Conservation (phyloP, 2,329 filamentous ascomycete genomes). For the Fusarium sambucinum region DNA sequence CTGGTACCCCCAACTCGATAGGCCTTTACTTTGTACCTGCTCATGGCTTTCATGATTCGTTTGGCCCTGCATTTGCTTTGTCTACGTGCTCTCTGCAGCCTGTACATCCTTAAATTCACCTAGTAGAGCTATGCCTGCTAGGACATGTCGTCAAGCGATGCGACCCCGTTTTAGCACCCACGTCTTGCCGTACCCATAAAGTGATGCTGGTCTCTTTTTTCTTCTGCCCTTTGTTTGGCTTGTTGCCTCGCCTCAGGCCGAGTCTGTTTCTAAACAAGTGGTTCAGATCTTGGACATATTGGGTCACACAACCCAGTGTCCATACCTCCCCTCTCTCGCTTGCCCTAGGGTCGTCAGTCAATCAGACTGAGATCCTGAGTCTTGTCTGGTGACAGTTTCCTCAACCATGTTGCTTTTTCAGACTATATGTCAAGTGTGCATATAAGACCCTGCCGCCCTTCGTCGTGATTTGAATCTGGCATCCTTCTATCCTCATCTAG, state of each 20-base stretch:
- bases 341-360: slow-evolving; percentile 33
- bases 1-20: slow-evolving; percentile 26
- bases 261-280: slow-evolving; percentile 53
- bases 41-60: slow-evolving; percentile 37
- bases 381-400: slow-evolving; percentile 39
- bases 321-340: slow-evolving; percentile 51
- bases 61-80: slow-evolving; percentile 39
- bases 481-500: slow-evolving; percentile 23
- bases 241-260: slow-evolving; percentile 51
- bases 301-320: slow-evolving; percentile 52
- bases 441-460: slow-evolving; percentile 46
- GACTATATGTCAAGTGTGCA: slow-evolving; percentile 41
- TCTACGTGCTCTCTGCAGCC: slow-evolving; percentile 27
- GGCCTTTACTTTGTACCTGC: slow-evolving; percentile 34
- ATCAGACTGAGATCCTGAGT: slow-evolving; percentile 39
- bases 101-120: slow-evolving; percentile 20
- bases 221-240: slow-evolving; percentile 42
- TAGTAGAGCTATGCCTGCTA: slow-evolving; percentile 31
- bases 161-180: slow-evolving; percentile 32
- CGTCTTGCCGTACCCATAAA: slow-evolving; percentile 46
- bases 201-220: slow-evolving; percentile 36
- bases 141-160: slow-evolving; percentile 41
- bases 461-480: slow-evolving; percentile 18
- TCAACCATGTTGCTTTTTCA: slow-evolving; percentile 46
- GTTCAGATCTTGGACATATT: slow-evolving; percentile 54